phyloP scores from a whole-genome alignment of 805 yeast genomes.

The Pichia deserticola region DNA sequence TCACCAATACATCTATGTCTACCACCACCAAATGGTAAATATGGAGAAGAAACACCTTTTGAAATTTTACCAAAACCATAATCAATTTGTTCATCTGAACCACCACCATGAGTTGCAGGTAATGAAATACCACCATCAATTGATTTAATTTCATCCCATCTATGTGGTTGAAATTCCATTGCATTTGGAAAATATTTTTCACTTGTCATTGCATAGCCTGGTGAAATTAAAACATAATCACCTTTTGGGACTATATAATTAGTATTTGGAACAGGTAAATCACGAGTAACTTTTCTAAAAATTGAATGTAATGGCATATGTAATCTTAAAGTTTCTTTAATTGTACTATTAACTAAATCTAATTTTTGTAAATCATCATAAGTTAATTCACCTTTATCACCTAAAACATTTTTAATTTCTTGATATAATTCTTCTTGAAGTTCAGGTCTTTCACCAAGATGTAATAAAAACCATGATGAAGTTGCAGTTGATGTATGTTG shows the following conservation, averaged over 20 bases:
- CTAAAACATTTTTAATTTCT: constrained; percentile 63
- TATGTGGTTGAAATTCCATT: constrained; percentile 65
- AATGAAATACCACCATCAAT: constrained; percentile 22
- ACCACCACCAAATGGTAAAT: constrained; percentile 98
- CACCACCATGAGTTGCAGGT: constrained; percentile 29
- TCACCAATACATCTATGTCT: constrained; percentile 99
- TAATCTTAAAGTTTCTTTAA: constrained; percentile 90
- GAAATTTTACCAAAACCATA: constrained; percentile 96
- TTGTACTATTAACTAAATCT: constrained; percentile 73
- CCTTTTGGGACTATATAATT: constrained; percentile 78
- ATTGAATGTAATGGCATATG: constrained; percentile 96
- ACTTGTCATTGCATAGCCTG: constrained; percentile 80
- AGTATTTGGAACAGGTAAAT: constrained; percentile 74
- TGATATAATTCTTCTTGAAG: constrained; percentile 73
- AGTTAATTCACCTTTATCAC: constrained; percentile 50
- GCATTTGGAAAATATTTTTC: constrained; percentile 78
- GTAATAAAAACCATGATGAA: constrained; percentile 89
- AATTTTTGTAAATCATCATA: constrained; percentile 79
- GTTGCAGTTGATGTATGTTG: constrained; percentile 98
- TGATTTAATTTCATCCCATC: constrained; percentile 55
- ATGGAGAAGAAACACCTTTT: constrained; percentile 93
- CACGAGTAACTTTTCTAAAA: constrained; percentile 80
- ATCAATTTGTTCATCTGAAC: constrained; percentile 47
- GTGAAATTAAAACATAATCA: constrained; percentile 84
- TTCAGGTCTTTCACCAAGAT: constrained; percentile 80